Evolutionary conservation across 2,329 filamentous ascomycete genomes (phyloP).

Genomic region (Paecilomyces dactylethromorphus): DNA sequence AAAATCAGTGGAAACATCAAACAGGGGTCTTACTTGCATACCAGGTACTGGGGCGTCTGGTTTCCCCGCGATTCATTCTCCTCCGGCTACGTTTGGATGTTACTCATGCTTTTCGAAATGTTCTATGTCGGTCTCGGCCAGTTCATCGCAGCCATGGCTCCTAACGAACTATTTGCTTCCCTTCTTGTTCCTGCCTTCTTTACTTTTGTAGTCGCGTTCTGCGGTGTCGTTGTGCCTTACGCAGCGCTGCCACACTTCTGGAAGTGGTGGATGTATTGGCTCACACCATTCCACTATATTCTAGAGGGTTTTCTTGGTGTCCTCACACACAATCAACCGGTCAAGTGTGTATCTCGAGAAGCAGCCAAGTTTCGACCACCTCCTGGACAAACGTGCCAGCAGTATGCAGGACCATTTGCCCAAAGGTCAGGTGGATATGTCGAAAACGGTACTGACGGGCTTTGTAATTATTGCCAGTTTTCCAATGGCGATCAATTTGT

Average conservation of each 20-base stretch:
- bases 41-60: constrained; percentile 48
- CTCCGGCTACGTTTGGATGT: constrained; percentile 56
- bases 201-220: constrained; percentile 64
- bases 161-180: constrained; percentile 61
- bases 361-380: constrained; percentile 57
- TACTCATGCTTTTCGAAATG: constrained; percentile 60
- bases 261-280: constrained; percentile 59
- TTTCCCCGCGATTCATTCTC: constrained; percentile 52
- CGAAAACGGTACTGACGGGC: constrained; percentile 45
- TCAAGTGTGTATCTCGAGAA: constrained; percentile 52
- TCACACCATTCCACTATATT: constrained; percentile 63
- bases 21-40: constrained; percentile 21
- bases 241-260: constrained; percentile 58
- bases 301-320: constrained; percentile 56
- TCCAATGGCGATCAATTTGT: constrained; percentile 56
- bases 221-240: constrained; percentile 67
- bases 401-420: constrained; percentile 52
- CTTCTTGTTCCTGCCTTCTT: constrained; percentile 64
- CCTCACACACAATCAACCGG: constrained; percentile 48
- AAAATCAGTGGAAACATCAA: constrained; percentile 1
- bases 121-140: constrained; percentile 62
- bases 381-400: constrained; percentile 51
- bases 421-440: constrained; percentile 55
- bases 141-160: constrained; percentile 59
- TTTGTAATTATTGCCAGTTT: constrained; percentile 61